Conservation (phyloP, 2,329 filamentous ascomycete genomes). For the Phialophora verrucosa region DNA sequence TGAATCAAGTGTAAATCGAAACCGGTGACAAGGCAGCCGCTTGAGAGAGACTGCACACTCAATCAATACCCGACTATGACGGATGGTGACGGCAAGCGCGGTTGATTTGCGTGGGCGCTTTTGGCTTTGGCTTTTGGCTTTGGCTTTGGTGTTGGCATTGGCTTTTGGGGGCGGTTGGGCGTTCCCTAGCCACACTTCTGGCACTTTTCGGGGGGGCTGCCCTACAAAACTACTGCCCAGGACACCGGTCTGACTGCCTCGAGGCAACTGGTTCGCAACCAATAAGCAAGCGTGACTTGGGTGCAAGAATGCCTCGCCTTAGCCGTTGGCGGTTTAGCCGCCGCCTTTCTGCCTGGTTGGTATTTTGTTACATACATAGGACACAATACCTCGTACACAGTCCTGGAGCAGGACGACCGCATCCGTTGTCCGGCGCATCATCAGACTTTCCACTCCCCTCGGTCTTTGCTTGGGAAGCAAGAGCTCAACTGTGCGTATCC, state of each 20-base stretch:
- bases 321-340: slow-evolving; percentile 4
- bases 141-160: background rate
- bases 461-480: background rate
- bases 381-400: background rate
- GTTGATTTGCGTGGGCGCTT: background rate
- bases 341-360: slow-evolving; percentile 8
- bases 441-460: background rate
- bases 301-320: slow-evolving; percentile 18
- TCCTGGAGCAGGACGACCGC: background rate
- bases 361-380: background rate
- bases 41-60: background rate
- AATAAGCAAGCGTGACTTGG: background rate
- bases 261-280: background rate
- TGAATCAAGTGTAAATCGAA: background rate
- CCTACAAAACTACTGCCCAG: slow-evolving; percentile 5
- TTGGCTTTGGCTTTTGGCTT: background rate
- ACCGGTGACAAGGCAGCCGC: slow-evolving; percentile 8
- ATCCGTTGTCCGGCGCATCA: background rate
- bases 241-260: slow-evolving; percentile 2
- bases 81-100: slow-evolving; percentile 2
- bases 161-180: background rate
- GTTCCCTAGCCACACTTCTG: background rate
- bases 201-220: background rate
- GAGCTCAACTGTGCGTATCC: background rate
- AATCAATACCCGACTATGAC: background rate